Conservation (phyloP, 106 monocot species). For the Dioscorea dumetorum region DNA sequence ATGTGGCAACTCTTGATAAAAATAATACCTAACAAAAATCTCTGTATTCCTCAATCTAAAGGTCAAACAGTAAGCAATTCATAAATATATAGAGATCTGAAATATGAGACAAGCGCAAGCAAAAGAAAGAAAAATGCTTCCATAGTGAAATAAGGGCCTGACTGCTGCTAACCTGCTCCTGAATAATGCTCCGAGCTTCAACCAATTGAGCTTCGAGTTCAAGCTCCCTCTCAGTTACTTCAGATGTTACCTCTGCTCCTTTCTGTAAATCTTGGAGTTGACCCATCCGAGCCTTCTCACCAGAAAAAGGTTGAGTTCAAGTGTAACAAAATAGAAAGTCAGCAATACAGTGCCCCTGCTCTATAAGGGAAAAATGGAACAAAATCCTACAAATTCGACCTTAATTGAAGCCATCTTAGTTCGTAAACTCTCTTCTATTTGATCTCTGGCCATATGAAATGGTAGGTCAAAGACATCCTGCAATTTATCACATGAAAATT, state of each 20-base stretch:
- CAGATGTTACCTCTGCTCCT: constrained; percentile 86
- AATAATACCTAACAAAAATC: too few relatives aligned
- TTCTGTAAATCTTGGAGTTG: constrained; percentile 99
- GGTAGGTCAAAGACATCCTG: constrained; percentile 99
- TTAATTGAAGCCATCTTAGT: constrained; percentile 99
- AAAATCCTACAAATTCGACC: constrained; percentile 21
- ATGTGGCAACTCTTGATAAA: too few relatives aligned
- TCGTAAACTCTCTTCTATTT: constrained; percentile 93
- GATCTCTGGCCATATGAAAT: constrained; percentile 99
- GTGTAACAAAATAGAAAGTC: neutral
- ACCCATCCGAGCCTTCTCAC: constrained; percentile 61
- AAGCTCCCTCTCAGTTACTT: constrained; percentile 93
- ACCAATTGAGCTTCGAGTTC: constrained; percentile 99
- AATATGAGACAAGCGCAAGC: too few relatives aligned
- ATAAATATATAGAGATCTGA: neutral
- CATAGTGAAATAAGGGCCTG: too few relatives aligned
- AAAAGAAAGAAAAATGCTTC: too few relatives aligned
- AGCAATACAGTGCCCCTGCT: neutral
- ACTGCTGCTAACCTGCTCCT: constrained; percentile 67
- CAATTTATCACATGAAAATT: neutral
- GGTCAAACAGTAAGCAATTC: too few relatives aligned
- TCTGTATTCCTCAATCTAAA: too few relatives aligned
- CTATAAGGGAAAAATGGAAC: neutral
- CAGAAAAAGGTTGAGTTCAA: neutral
- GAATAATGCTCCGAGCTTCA: constrained; percentile 98